These are phyloP conservation scores for Epicoccum nigrum DNA, from an alignment of 2,329 filamentous ascomycete species.

Conservation along the genomic window DNA sequence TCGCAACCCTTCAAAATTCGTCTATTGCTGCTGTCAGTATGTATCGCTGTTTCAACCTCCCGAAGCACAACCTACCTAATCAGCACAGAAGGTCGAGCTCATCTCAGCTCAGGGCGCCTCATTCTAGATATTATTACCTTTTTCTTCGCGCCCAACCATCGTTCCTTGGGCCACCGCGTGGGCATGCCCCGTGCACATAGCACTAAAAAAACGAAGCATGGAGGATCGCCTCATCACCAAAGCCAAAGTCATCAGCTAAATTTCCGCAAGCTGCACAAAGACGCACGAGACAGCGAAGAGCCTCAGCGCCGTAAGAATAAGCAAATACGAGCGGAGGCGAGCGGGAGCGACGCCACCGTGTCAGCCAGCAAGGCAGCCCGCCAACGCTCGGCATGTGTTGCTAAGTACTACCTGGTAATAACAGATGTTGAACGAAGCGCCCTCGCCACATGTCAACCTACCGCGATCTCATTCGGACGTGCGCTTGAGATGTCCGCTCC, in stretches of 20 bases:
- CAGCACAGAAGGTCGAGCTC: neutral
- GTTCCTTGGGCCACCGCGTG: neutral
- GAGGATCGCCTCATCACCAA: slow-evolving; percentile 1
- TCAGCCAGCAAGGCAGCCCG: slow-evolving; percentile 7
- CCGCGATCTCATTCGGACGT: neutral
- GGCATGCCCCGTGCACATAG: neutral
- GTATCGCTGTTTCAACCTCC: no score
- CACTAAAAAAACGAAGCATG: neutral
- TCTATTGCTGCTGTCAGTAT: no score
- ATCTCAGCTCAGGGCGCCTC: neutral
- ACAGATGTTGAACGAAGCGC: neutral
- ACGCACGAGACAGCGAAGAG: neutral
- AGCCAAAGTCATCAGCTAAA: neutral
- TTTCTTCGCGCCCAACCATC: neutral
- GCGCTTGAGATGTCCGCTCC: slow-evolving; percentile 1
- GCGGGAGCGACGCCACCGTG: slow-evolving; percentile 22
- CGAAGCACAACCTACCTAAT: no score
- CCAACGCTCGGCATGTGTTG: slow-evolving; percentile 18
- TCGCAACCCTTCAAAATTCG: no score
- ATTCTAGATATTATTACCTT: neutral
- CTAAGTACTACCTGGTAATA: slow-evolving; percentile 26
- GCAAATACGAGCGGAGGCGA: slow-evolving; percentile 35
- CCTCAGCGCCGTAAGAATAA: slow-evolving; percentile 23
- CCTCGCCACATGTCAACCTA: slow-evolving; percentile 11
- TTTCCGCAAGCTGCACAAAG: neutral